Conservation (phyloP, 2,329 filamentous ascomycete genomes). For the Fusarium veterinarium region DNA sequence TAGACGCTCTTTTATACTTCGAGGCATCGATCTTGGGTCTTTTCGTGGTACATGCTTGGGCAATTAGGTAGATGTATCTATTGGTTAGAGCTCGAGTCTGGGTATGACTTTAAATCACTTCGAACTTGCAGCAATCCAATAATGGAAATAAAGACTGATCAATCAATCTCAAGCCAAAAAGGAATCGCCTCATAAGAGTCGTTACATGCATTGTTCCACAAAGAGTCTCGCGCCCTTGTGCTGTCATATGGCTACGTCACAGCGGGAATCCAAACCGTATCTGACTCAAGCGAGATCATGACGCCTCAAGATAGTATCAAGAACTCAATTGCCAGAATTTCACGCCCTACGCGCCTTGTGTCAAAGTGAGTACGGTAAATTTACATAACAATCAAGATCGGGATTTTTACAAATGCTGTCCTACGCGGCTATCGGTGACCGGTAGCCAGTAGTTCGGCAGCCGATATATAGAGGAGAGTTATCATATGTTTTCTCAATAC, state of each 20-base stretch:
- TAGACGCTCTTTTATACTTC: not conserved
- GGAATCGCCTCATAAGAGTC: not conserved
- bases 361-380: not conserved
- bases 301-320: not conserved
- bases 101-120: not conserved
- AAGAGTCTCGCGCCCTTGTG: not conserved
- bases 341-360: not conserved
- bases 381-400: not conserved
- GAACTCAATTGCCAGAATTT: not conserved
- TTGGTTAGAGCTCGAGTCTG: not conserved
- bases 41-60: not conserved
- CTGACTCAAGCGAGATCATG: not conserved
- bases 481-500: not conserved
- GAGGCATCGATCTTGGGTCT: not conserved
- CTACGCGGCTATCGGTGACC: constrained; percentile 26
- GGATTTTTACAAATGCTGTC: not conserved
- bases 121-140: not conserved
- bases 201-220: not conserved
- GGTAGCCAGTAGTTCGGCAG: constrained; percentile 10
- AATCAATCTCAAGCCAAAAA: not conserved
- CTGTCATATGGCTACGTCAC: not conserved
- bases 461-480: constrained; percentile 1
- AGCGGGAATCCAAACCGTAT: not conserved
- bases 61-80: not conserved
- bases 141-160: not conserved